Percentiles rank a stretch among this genome's conserved stretches.
Evolutionary conservation across 192 early-diverging fungal species (phyloP).

Genomic region (Radiomyces spectabilis): DNA sequence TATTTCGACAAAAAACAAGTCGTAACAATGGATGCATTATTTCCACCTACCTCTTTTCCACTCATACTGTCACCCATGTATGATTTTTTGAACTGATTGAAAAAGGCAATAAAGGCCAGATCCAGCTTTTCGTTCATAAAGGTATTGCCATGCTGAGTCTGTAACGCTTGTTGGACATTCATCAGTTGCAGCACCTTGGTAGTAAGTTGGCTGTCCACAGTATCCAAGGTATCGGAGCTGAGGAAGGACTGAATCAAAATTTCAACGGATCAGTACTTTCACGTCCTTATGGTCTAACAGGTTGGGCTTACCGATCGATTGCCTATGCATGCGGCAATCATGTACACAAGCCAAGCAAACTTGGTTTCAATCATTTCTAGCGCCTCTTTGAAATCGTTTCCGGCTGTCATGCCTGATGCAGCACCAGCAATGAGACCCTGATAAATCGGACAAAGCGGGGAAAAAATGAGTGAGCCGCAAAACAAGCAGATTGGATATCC

Average conservation of each 20-base stretch:
- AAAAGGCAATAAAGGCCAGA: conserved; percentile 68
- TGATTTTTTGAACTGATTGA: conserved; percentile 62
- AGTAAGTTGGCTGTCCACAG: conserved; percentile 64
- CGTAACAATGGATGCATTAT: too few relatives aligned
- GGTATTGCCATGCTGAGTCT: conserved; percentile 33
- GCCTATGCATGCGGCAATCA: conserved; percentile 59
- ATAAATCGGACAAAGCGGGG: neutral
- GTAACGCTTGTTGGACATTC: conserved; percentile 52
- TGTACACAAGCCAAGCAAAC: conserved; percentile 77
- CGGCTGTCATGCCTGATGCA: neutral
- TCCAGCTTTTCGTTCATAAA: conserved; percentile 58
- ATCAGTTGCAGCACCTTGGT: conserved; percentile 66
- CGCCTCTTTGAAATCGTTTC: conserved; percentile 33
- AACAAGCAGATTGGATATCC: too few relatives aligned
- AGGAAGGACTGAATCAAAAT: conserved; percentile 46
- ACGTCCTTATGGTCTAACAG: too few relatives aligned
- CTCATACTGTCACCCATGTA: conserved; percentile 76
- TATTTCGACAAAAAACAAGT: conserved; percentile 1
- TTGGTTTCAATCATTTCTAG: conserved; percentile 49
- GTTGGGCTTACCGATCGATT: too few relatives aligned
- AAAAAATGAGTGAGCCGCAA: neutral
- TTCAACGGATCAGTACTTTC: neutral
- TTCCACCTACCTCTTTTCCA: too few relatives aligned
- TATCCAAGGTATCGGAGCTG: conserved; percentile 67
- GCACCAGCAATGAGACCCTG: conserved; percentile 12